Evolutionary conservation across 345 rosid genomes (phyloP), one percentile per base, ranked within the genome.

Genomic region (Boechera stricta): DNA sequence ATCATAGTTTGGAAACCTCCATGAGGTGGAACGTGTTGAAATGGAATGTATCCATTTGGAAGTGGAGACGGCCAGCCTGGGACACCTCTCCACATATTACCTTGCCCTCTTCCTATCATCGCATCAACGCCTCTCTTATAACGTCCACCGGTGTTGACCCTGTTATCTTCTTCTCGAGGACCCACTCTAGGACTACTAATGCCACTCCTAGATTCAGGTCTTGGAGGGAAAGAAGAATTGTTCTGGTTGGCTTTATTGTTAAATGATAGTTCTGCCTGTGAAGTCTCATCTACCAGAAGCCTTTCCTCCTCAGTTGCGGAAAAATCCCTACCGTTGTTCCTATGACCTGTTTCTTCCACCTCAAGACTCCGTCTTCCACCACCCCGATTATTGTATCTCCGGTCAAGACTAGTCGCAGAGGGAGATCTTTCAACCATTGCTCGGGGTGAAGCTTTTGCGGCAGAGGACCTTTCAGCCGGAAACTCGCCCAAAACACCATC

Each of bases 11-110:
- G 97, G 75, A 84, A 90, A 67, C 87, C 87, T 49, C 90, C 97
- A 83, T 88, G 99, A 57, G 92, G 87, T 41, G 87, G 97, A 48
- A 94, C 95, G 51, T 88, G 97, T 57, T 83, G 98, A 81, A 90
- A 95, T 79, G 94, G 98, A 41, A 92, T 85, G 78, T 84, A 95
- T 24, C 98, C 96, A 84, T 88, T 89, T 73, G 98, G 87, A 76
- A 94, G 32, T 3, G 93, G 84, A 39, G 92, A 64, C 29, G 93
- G 75, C 98, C 98, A 94, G 81, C 82, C 90, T 66, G 95, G 94
- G 51, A 85, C 73, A 81, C 91, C 91, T 76, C 98, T 87, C 98
- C 98, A 94, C 64, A 86, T 79, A 85, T 89, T 95, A 70, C 90
- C 85, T 67, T 87, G 98, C 56, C 91, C 94, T 83, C 98, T 88